These are phyloP conservation scores for Sphaceloma murrayae DNA, from an alignment of 2,329 filamentous ascomycete species.

Conservation along the genomic window DNA sequence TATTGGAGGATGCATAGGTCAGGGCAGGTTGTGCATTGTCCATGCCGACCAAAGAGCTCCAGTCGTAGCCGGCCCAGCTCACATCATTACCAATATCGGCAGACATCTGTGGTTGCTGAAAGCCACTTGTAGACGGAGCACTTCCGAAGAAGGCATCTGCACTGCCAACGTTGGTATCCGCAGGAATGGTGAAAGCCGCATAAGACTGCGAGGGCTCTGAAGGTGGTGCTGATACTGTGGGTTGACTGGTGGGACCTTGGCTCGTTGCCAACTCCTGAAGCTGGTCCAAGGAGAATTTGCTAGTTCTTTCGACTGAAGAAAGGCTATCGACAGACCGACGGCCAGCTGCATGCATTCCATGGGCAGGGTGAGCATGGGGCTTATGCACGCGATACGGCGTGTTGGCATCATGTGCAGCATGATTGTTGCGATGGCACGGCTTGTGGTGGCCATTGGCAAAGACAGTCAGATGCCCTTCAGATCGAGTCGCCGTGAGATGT, in stretches of 20 bases:
- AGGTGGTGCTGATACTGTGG: background rate
- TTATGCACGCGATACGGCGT: conserved; percentile 45
- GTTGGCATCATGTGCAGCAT: conserved; percentile 53
- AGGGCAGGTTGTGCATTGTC: conserved; percentile 28
- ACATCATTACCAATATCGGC: conserved; percentile 18
- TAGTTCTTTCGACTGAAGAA: conserved; percentile 24
- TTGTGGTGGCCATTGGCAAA: conserved; percentile 57
- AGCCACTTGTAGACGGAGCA: background rate
- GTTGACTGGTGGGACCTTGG: background rate
- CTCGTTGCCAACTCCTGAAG: conserved; percentile 10
- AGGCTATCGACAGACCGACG: conserved; percentile 46
- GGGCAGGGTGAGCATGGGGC: conserved; percentile 46
- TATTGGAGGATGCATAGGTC: conserved; percentile 32
- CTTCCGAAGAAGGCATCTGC: conserved; percentile 4
- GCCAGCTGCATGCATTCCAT: conserved; percentile 36
- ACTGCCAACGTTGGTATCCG: background rate
- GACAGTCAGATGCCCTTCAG: conserved; percentile 50
- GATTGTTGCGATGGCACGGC: conserved; percentile 55
- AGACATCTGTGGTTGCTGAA: conserved; percentile 7
- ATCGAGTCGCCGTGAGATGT: conserved; percentile 47
- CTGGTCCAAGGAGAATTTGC: conserved; percentile 13
- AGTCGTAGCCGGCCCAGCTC: conserved; percentile 17
- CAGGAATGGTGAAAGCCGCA: conserved; percentile 12
- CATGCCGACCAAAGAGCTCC: conserved; percentile 15
- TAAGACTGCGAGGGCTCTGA: conserved; percentile 3